Conservation (phyloP, 2,329 filamentous ascomycete species). For the Phyllosticta citribraziliensis region DNA sequence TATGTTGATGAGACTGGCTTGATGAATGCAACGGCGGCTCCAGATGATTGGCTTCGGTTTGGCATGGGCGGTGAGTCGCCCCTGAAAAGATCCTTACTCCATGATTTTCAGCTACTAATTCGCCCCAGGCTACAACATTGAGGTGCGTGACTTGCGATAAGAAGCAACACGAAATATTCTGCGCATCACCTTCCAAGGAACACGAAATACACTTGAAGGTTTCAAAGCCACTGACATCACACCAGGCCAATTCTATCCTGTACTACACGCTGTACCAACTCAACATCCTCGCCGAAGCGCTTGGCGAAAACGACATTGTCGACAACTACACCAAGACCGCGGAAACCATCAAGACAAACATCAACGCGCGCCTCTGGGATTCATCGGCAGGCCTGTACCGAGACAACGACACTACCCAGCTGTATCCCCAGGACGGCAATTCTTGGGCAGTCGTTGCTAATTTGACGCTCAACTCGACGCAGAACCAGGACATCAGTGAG, state of each 20-base stretch:
- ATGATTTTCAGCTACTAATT: too few relatives aligned
- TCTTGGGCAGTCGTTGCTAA: conserved; percentile 21
- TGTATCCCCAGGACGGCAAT: conserved; percentile 41
- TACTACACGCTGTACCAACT: conserved; percentile 31
- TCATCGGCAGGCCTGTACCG: conserved; percentile 23
- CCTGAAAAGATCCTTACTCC: too few relatives aligned
- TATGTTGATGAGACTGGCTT: conserved; percentile 35
- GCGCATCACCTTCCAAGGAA: background rate
- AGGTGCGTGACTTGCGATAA: conserved; percentile 19
- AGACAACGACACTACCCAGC: conserved; percentile 33
- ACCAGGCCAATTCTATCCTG: conserved; percentile 41
- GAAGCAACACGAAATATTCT: conserved; percentile 26
- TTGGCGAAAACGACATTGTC: conserved; percentile 19
- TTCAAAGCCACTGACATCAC: conserved; percentile 34
- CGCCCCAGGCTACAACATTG: conserved; percentile 33
- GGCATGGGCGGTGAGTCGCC: conserved; percentile 32
- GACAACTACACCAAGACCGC: conserved; percentile 23
- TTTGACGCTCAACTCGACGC: conserved; percentile 39
- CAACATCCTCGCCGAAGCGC: conserved; percentile 2
- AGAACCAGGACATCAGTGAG: conserved; percentile 34
- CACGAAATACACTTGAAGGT: conserved; percentile 26
- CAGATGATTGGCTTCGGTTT: conserved; percentile 39
- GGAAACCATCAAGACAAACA: conserved; percentile 14
- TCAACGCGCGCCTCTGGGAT: conserved; percentile 21
- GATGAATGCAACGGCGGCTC: conserved; percentile 34